Conservation (phyloP, 176 grass and related monocot genomes). For the Juncus inflexus region DNA sequence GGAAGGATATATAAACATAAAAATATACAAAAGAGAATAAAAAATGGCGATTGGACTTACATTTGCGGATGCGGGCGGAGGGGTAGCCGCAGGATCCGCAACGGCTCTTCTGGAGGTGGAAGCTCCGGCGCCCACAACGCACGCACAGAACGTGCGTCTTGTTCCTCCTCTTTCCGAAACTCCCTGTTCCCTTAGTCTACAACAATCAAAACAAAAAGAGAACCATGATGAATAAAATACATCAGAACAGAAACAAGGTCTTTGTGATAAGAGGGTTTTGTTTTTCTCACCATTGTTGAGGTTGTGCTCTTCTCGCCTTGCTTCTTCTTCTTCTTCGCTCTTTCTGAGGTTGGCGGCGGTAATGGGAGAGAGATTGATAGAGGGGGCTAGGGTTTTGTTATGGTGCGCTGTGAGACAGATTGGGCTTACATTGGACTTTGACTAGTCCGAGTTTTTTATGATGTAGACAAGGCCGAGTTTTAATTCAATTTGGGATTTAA, state of each 20-base stretch:
- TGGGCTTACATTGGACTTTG: no score
- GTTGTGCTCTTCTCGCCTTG: neutral
- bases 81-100: conserved; percentile 36
- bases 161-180: conserved; percentile 39
- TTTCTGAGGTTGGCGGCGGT: neutral
- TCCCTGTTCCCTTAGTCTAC: conserved; percentile 30
- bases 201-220: neutral
- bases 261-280: no score
- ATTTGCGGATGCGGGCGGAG: conserved; percentile 43
- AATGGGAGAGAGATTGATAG: neutral
- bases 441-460: no score
- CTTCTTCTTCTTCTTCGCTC: no score
- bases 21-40: no score
- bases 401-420: no score
- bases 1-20: no score
- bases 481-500: neutral
- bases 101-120: conserved; percentile 45
- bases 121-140: conserved; percentile 33
- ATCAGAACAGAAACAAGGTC: neutral
- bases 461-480: no score
- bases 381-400: no score
- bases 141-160: conserved; percentile 38
- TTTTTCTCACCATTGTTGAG: neutral
- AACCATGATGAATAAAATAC: neutral
- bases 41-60: conserved; percentile 5